Base-by-base conservation (phyloP, 2,329 filamentous ascomycete species). In the Fusarium subglutinans region DNA sequence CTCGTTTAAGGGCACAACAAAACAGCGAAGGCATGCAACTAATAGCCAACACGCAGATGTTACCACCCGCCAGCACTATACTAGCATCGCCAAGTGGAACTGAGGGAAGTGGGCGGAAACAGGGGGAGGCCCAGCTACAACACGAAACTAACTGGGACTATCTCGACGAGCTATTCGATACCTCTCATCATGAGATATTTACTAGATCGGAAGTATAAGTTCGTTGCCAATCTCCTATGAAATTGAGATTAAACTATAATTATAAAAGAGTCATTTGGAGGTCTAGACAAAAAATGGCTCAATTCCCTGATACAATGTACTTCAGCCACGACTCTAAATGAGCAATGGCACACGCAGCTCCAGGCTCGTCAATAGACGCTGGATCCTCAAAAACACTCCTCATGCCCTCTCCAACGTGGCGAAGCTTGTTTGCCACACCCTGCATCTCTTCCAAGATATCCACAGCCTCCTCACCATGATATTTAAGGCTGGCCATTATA, bases 161-260 rank as follows among this genome's bases (percentile, higher is more conserved):
- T 47, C 50, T 56, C 17, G 33, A 56, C 24, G 48, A 56, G 5
- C 13, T 45, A 12, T 24, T 62, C 4, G 20, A 44, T 44, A 10
- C 4, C 33, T 26, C 15, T 37, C 13, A 61, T 40, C 20, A 47
- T 8, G 20, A 17, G 1, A 30, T 57, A 2, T 0, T 35, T 35
- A 35, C 33, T 0, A 35, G 0, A 1, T 35, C 33, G 33, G 33
- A 35, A 35, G 14, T 15, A 35, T 35, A 18, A 1, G 0, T 14
- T 15, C 18, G 10, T 13, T 44, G 5, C 11, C 4, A 18, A 5
- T 18, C n/a, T 20, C 4, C 8, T 9, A 45, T 4, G 3, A 45
- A 26, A 26, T 1, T 26, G 9, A 9, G 8, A 45, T 13, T 13
- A 13, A 26, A 26, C 20, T 9, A 13, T 18, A 8, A 45, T 26